phyloP scores from a whole-genome alignment of 352 stramenopile species.

The Pythium myriotylum region DNA sequence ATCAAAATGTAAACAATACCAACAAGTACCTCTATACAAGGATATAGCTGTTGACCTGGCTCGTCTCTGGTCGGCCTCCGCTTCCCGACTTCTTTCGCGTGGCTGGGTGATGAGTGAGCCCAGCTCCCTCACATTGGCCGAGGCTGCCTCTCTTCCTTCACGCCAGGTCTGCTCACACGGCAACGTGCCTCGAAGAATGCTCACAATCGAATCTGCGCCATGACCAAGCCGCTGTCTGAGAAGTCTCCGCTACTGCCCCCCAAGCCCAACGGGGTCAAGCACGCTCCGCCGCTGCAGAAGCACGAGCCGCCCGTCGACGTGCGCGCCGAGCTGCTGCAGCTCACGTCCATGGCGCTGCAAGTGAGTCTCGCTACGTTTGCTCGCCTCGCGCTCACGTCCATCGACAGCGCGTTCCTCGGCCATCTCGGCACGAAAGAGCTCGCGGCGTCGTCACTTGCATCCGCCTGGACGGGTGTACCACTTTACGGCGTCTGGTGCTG shows the following conservation, averaged over 20 bases:
- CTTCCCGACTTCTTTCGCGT: no score
- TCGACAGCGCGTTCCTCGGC: constrained; percentile 79
- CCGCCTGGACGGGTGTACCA: constrained; percentile 75
- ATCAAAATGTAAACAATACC: no score
- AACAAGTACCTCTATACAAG: no score
- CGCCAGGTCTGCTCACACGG: no score
- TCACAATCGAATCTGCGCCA: constrained; percentile 2
- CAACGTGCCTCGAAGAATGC: no score
- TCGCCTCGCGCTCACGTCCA: constrained; percentile 72
- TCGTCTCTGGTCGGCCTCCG: no score
- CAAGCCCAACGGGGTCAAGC: constrained; percentile 11
- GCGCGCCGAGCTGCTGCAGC: constrained; percentile 55
- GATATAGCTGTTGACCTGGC: no score
- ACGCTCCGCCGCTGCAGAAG: constrained; percentile 1
- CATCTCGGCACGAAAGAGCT: constrained; percentile 73
- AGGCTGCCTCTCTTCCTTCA: no score
- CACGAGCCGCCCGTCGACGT: constrained; percentile 55
- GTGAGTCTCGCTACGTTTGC: constrained; percentile 79
- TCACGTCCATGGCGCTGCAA: constrained; percentile 80
- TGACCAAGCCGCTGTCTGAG: constrained; percentile 1
- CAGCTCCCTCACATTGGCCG: no score
- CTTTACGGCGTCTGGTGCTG: constrained; percentile 69
- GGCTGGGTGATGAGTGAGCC: no score
- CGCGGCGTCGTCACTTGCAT: constrained; percentile 76
- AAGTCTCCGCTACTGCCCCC: constrained; percentile 17